A percentile compares a stretch with the other conserved stretches of the same genome.
These are phyloP conservation scores for Solanum medicagineum DNA, from an alignment of 257 asterid genomes.

Conservation along the genomic window DNA sequence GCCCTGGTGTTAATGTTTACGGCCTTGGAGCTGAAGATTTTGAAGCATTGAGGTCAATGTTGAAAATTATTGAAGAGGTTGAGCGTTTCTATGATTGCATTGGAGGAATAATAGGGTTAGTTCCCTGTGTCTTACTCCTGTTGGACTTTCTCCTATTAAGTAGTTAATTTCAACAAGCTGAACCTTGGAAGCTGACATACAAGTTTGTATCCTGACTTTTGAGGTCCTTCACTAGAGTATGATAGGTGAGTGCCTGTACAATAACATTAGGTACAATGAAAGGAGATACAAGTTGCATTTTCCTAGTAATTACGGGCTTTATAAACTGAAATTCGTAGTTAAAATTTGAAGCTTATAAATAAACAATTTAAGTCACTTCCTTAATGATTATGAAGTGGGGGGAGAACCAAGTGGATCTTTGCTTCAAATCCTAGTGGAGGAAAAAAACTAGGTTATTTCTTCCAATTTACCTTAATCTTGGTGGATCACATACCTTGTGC, in stretches of 20 bases:
- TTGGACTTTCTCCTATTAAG: not conserved
- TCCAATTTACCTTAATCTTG: not conserved
- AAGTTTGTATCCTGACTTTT: not conserved
- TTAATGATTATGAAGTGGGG: not conserved
- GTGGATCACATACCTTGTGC: not conserved
- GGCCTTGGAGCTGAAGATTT: constrained; percentile 30
- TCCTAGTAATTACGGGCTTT: not conserved
- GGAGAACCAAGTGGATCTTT: not conserved
- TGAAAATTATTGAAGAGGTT: constrained; percentile 69
- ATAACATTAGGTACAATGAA: not conserved
- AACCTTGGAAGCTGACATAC: not conserved
- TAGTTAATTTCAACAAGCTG: not conserved
- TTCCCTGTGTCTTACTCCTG: not conserved
- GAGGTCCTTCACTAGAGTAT: not conserved
- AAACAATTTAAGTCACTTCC: not conserved
- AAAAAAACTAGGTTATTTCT: not conserved
- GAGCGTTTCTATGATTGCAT: constrained; percentile 88
- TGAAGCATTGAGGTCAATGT: constrained; percentile 44
- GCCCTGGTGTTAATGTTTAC: constrained; percentile 6
- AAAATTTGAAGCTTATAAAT: not conserved
- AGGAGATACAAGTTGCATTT: not conserved
- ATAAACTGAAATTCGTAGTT: not conserved
- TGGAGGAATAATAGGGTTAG: constrained; percentile 96
- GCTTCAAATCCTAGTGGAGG: not conserved
- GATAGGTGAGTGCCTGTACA: not conserved